A percentile compares a stretch with the other conserved stretches of the same genome.
Evolutionary conservation across 1,139 yeast species (phyloP).

Genomic region (Pichia cactophila): DNA sequence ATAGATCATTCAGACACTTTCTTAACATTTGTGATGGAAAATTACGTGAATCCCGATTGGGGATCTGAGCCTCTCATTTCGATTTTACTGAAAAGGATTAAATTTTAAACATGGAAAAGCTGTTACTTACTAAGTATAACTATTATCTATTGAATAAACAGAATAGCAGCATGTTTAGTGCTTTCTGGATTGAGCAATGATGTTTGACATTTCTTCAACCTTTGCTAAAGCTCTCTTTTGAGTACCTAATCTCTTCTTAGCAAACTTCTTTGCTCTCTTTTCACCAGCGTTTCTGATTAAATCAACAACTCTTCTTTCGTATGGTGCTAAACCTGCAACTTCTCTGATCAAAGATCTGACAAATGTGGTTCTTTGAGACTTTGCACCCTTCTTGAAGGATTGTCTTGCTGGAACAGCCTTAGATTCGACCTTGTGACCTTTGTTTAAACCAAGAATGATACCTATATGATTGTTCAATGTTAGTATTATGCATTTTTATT

Average conservation of each 20-base stretch:
- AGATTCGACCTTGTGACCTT: slow-evolving; percentile 95
- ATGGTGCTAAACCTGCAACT: slow-evolving; percentile 99
- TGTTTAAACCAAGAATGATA: slow-evolving; percentile 98
- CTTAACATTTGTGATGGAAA: too few species aligned
- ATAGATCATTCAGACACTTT: too few species aligned
- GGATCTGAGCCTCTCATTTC: not conserved
- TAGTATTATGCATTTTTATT: not conserved
- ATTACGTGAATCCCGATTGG: too few species aligned
- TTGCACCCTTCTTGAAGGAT: slow-evolving; percentile 95
- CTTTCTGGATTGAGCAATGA: slow-evolving; percentile 98
- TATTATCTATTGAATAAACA: not conserved
- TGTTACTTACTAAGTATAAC: slow-evolving; percentile 1
- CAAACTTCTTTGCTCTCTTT: slow-evolving; percentile 99
- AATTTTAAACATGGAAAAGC: not conserved
- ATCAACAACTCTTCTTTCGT: slow-evolving; percentile 99
- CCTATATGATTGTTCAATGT: slow-evolving; percentile 41
- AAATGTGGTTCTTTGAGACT: slow-evolving; percentile 91
- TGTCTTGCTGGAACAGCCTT: slow-evolving; percentile 91
- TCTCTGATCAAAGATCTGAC: slow-evolving; percentile 95
- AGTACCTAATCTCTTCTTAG: slow-evolving; percentile 99
- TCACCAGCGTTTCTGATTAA: slow-evolving; percentile 99
- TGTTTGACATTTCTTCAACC: slow-evolving; percentile 96
- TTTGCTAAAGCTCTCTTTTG: slow-evolving; percentile 99
- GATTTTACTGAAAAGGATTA: not conserved
- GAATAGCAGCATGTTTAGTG: slow-evolving; percentile 29